These are phyloP conservation scores for Cytauxzoon felis DNA, from an alignment of 169 alveolate species.

Conservation along the genomic window DNA sequence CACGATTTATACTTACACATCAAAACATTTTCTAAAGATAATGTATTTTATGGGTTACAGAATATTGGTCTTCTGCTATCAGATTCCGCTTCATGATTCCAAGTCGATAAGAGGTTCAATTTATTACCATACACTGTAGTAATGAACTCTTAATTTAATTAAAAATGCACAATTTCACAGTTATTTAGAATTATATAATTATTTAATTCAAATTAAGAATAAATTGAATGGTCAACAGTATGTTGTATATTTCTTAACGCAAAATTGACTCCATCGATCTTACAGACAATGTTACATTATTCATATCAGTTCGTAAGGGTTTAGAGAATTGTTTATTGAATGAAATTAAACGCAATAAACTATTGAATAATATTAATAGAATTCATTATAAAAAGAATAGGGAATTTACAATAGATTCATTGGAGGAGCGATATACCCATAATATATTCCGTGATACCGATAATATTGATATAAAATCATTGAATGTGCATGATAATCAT, in stretches of 20 bases:
- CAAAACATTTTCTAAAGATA: background rate
- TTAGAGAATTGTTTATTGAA: conserved; percentile 41
- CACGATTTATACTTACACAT: background rate
- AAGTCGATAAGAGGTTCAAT: too few relatives aligned
- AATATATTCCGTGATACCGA: too few relatives aligned
- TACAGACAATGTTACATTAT: conserved; percentile 44
- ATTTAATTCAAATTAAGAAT: background rate
- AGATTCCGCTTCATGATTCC: conserved; percentile 1
- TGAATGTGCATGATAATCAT: too few relatives aligned
- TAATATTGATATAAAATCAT: too few relatives aligned
- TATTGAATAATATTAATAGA: conserved; percentile 30
- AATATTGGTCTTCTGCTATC: conserved; percentile 29
- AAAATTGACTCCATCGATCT: background rate
- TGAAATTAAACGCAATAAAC: conserved; percentile 42
- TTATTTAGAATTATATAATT: too few relatives aligned
- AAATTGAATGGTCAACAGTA: conserved; percentile 1
- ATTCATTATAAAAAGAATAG: conserved; percentile 22
- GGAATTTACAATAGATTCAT: background rate
- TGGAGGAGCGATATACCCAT: too few relatives aligned
- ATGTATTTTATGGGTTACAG: background rate
- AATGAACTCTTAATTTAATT: background rate
- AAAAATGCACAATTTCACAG: background rate
- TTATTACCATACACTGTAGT: too few relatives aligned
- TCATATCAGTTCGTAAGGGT: conserved; percentile 57
- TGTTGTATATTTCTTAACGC: conserved; percentile 49